Evolutionary conservation across 768 basidiomycete genomes (phyloP), one percentile per base, ranked within the genome.

Genomic region (Agaricus blazei): DNA sequence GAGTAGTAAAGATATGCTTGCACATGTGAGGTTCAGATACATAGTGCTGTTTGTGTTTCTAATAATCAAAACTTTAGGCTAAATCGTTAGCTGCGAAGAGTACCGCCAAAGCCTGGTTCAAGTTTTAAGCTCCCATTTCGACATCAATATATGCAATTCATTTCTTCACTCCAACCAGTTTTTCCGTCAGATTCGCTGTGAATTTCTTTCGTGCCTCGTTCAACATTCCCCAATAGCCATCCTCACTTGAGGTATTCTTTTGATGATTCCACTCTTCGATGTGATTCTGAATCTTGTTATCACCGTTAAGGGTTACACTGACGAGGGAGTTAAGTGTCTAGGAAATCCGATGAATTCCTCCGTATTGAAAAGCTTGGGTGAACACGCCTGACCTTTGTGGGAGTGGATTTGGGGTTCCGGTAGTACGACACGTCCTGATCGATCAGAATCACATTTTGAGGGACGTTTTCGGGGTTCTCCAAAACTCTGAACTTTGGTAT

Each of bases 71-170:
- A 31, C 49, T 55, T 15, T 51, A 86, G 82, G 85, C 87, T 5
- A 88, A 85, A 64, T 73, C 75, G 40, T 64, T 87, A 4, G 87
- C 87, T 14, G 70, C 83, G 12, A 75, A 83, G 60, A 83, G 87
- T 61, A 76, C 77, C 1, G 75, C 82, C 23, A 88, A 84, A 68
- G 74, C 76, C 29, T 88, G 86, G 85, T 83, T 88, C 67, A 76
- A 77, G 14, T 76, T 84, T 47, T 81, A 62, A 70, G 19, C 11
- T 47, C 26, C 14, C 38, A 27, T 29, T 19, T 26, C 34, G 31
- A 49, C 34, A 31, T 27, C 29, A 28, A 27, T 4, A 48, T 28
- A 49, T 46, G 27, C 36, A 51, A 51, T 14, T 44, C 57, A 45
- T 42, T 47, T 12, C 58, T 54, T 34, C 24, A 61, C 60, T 6